Percentiles rank a stretch among this genome's conserved stretches.
phyloP scores from a whole-genome alignment of 2,329 filamentous ascomycete genomes.

The Sporothrix protearum region DNA sequence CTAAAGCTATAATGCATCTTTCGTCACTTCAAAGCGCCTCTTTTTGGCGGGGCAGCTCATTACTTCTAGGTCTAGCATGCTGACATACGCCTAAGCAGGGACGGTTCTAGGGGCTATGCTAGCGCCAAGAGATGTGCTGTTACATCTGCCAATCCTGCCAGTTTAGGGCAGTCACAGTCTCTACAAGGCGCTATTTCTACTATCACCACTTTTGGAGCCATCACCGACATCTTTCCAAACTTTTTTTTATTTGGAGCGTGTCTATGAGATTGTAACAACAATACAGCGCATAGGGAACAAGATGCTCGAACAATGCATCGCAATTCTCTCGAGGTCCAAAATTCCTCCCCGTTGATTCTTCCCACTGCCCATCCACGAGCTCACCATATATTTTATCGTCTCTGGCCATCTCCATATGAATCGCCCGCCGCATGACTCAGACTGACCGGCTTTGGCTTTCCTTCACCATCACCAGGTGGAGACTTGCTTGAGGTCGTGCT shows the following conservation, averaged over 20 bases:
- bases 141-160: neutral
- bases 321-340: neutral
- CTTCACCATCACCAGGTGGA: neutral
- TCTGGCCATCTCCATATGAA: neutral
- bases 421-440: conserved; percentile 12
- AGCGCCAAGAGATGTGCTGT: neutral
- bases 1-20: neutral
- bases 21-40: neutral
- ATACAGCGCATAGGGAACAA: neutral
- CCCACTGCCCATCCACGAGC: neutral
- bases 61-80: neutral
- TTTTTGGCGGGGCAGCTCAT: conserved; percentile 11
- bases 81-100: neutral
- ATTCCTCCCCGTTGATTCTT: neutral
- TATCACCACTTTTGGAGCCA: neutral
- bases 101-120: neutral
- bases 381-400: neutral
- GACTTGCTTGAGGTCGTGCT: neutral
- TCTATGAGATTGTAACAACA: neutral
- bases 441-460: neutral
- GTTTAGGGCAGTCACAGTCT: neutral
- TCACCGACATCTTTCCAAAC: neutral
- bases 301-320: neutral
- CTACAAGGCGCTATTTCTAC: neutral
- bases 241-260: neutral